These are phyloP conservation scores for Mychonastes homosphaera DNA, from an alignment of 139 green algal species.

Conservation along the genomic window DNA sequence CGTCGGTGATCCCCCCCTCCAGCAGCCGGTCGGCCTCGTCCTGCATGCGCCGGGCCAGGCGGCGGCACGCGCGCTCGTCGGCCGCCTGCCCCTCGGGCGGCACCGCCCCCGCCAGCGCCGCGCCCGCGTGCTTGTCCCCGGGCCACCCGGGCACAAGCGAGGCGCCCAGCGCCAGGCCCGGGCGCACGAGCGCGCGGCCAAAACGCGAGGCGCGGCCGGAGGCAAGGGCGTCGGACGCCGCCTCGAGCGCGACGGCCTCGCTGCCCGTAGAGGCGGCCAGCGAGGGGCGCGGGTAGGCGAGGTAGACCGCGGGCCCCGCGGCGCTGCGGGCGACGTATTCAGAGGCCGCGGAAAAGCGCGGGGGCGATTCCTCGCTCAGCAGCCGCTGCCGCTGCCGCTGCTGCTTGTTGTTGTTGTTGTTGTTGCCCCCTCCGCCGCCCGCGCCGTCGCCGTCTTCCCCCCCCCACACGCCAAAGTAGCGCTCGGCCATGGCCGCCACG, in stretches of 20 bases:
- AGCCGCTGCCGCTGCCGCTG: slow-evolving; percentile 2
- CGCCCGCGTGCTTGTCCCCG: slow-evolving; percentile 43
- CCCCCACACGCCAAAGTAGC: slow-evolving; percentile 66
- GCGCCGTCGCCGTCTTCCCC: slow-evolving; percentile 5
- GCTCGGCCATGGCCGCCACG: slow-evolving; percentile 42
- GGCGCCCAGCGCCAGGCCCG: slow-evolving; percentile 32
- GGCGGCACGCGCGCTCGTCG: no score
- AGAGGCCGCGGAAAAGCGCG: not conserved
- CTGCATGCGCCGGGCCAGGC: slow-evolving; percentile 15
- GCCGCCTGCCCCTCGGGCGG: not conserved
- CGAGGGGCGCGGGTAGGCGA: slow-evolving; percentile 59
- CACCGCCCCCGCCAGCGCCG: slow-evolving; percentile 25
- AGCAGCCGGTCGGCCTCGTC: slow-evolving; percentile 27
- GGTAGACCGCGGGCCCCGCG: slow-evolving; percentile 31
- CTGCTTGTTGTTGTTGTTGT: not conserved
- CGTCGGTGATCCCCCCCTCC: slow-evolving; percentile 21
- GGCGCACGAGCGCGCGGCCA: slow-evolving; percentile 36
- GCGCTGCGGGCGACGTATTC: slow-evolving; percentile 31
- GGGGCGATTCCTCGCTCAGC: not conserved
- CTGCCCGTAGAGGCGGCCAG: slow-evolving; percentile 3
- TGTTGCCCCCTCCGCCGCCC: not conserved
- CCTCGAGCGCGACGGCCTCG: slow-evolving; percentile 29
- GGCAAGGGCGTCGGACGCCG: slow-evolving; percentile 37
- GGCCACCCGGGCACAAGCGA: slow-evolving; percentile 36
- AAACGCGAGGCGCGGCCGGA: slow-evolving; percentile 43